Evolutionary conservation across 768 basidiomycete genomes (phyloP).

Genomic region (Tylopilus cervinicoccineus): DNA sequence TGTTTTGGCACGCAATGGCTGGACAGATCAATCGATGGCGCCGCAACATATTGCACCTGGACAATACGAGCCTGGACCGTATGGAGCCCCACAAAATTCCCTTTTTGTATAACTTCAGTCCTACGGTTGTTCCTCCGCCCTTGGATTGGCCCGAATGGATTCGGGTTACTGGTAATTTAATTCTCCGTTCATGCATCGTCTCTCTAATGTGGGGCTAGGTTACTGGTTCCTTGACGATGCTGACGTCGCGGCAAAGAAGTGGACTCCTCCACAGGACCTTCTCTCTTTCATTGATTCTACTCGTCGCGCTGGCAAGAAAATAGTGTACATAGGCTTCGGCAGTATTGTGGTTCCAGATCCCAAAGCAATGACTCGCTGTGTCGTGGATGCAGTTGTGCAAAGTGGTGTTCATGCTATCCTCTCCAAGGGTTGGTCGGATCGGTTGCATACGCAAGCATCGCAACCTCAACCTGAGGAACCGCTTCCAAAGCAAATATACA

Average conservation of each 20-base stretch:
- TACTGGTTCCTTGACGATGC: constrained; percentile 98
- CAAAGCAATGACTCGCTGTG: constrained; percentile 83
- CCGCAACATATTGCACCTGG: constrained; percentile 67
- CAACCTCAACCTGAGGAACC: constrained; percentile 66
- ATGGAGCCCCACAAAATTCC: constrained; percentile 98
- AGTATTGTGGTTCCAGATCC: constrained; percentile 97
- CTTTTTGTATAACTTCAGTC: constrained; percentile 97
- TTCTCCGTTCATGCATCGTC: constrained; percentile 3
- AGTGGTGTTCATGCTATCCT: constrained; percentile 91
- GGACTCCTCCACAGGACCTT: constrained; percentile 80
- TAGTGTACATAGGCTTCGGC: constrained; percentile 97
- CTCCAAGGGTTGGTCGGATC: constrained; percentile 97
- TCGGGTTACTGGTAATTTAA: constrained; percentile 68
- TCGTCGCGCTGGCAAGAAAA: constrained; percentile 70
- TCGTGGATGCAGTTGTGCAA: constrained; percentile 81
- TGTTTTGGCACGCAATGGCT: constrained; percentile 94
- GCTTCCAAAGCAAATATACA: constrained; percentile 75
- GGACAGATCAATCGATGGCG: constrained; percentile 96
- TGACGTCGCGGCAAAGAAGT: constrained; percentile 84
- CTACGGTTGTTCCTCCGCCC: constrained; percentile 84
- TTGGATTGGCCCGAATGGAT: constrained; percentile 99
- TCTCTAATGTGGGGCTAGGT: constrained; percentile 42
- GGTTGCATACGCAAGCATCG: constrained; percentile 63
- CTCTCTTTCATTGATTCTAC: constrained; percentile 81
- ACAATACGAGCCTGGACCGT: constrained; percentile 84